A percentile compares a stretch with the other conserved stretches of the same genome.
These are phyloP conservation scores for Hypomyces rosellus DNA, from an alignment of 2,329 filamentous ascomycete genomes.

Conservation along the genomic window DNA sequence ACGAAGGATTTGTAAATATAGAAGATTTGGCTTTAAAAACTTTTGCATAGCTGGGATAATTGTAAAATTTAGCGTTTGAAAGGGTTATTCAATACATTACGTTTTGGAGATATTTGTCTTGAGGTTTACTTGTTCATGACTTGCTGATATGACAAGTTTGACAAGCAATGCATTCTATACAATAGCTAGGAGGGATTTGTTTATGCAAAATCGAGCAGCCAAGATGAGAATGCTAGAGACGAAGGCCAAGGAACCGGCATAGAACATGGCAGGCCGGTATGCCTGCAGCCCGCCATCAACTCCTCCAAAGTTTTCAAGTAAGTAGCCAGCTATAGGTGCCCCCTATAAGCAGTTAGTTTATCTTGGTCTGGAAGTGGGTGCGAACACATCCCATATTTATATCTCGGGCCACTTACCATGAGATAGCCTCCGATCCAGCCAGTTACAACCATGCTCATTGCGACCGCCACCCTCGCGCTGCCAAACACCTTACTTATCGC, in stretches of 20 bases:
- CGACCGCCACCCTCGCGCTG: slow-evolving; percentile 43
- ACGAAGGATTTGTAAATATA: slow-evolving; percentile 33
- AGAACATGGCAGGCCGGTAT: slow-evolving; percentile 54
- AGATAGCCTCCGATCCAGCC: slow-evolving; percentile 55
- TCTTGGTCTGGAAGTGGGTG: background rate
- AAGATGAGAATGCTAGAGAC: slow-evolving; percentile 35
- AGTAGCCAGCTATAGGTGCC: slow-evolving; percentile 51
- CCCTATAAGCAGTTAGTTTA: slow-evolving; percentile 27
- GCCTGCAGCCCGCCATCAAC: slow-evolving; percentile 39
- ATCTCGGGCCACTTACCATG: slow-evolving; percentile 31
- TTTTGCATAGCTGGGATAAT: too few species aligned
- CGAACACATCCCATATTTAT: background rate
- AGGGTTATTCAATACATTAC: too few species aligned
- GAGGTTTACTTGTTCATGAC: too few species aligned
- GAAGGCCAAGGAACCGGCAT: slow-evolving; percentile 46
- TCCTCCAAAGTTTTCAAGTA: slow-evolving; percentile 47
- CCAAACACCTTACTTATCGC: slow-evolving; percentile 53
- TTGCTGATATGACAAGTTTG: too few species aligned
- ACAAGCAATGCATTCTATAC: background rate
- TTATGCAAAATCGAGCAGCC: slow-evolving; percentile 36
- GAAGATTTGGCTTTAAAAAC: background rate
- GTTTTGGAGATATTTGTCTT: too few species aligned
- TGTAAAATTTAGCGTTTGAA: too few species aligned
- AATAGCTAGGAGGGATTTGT: slow-evolving; percentile 25
- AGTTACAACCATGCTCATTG: slow-evolving; percentile 54